Evolutionary conservation across 2,329 filamentous ascomycete species (phyloP).

Genomic region (Fusarium haematococcum): DNA sequence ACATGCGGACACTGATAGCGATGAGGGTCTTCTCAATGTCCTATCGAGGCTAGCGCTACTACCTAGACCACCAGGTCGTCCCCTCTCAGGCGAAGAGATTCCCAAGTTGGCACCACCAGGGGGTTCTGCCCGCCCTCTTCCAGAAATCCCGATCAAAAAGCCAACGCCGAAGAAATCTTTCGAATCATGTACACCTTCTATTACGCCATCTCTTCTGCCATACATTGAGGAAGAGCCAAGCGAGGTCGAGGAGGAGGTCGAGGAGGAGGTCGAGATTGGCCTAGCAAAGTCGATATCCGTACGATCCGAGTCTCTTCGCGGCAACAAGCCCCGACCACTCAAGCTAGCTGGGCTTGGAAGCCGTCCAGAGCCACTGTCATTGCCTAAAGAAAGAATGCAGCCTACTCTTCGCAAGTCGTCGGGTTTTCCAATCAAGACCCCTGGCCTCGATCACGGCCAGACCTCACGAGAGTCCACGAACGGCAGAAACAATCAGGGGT

Average conservation of each 20-base stretch:
- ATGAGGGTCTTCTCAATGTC: background rate
- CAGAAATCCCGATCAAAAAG: constrained; percentile 31
- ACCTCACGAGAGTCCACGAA: background rate
- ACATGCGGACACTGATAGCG: background rate
- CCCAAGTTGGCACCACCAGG: background rate
- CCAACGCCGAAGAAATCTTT: constrained; percentile 6
- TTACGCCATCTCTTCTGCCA: constrained; percentile 29
- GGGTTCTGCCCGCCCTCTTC: constrained; percentile 30
- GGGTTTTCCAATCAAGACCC: background rate
- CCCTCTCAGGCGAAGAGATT: background rate
- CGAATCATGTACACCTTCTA: constrained; percentile 12
- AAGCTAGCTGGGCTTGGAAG: background rate
- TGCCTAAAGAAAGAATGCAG: background rate
- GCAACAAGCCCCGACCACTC: background rate
- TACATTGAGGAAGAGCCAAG: constrained; percentile 37
- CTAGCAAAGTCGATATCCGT: constrained; percentile 12
- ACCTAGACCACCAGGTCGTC: background rate
- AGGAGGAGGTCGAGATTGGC: constrained; percentile 23
- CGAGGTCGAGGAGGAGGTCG: constrained; percentile 21
- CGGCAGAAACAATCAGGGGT: background rate
- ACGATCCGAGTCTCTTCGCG: constrained; percentile 14
- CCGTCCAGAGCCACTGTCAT: background rate
- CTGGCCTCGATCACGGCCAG: background rate
- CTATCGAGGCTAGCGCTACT: background rate
- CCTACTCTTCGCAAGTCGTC: background rate